These are phyloP conservation scores for Jimgerdemannia lactiflua DNA, from an alignment of 192 early-diverging fungal species.

Conservation along the genomic window DNA sequence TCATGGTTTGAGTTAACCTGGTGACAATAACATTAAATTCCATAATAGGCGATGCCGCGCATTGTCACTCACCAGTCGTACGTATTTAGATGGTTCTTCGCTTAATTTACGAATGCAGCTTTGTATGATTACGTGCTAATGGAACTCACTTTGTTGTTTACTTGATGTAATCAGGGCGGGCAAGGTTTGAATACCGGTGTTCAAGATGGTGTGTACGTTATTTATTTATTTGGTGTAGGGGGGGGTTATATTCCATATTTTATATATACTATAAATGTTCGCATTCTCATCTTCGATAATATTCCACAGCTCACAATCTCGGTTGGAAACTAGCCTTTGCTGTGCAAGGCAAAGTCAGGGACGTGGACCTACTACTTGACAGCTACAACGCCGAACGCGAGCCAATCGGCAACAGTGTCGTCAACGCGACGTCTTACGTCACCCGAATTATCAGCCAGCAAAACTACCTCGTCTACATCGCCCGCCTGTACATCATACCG, in stretches of 20 bases:
- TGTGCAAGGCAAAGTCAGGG: slow-evolving; percentile 16
- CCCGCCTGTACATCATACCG: background rate
- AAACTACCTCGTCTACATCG: background rate
- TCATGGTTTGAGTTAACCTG: too few species aligned
- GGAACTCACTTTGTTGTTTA: too few species aligned
- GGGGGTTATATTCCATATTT: too few species aligned
- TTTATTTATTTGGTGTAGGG: too few species aligned
- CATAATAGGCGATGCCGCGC: slow-evolving; percentile 34
- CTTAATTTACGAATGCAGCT: too few species aligned
- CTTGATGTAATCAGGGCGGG: slow-evolving; percentile 1
- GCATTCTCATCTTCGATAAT: too few species aligned
- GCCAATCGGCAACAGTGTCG: slow-evolving; percentile 1
- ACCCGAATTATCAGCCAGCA: background rate
- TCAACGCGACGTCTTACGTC: background rate
- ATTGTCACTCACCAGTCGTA: slow-evolving; percentile 34
- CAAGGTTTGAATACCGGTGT: slow-evolving; percentile 45
- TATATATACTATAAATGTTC: too few species aligned
- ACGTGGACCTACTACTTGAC: slow-evolving; percentile 29
- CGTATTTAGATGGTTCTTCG: too few species aligned
- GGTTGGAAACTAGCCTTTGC: slow-evolving; percentile 48
- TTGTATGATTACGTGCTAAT: too few species aligned
- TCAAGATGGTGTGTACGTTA: slow-evolving; percentile 42
- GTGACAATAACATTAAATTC: too few species aligned
- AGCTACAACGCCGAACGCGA: slow-evolving; percentile 30
- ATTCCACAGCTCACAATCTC: slow-evolving; percentile 38